These are phyloP conservation scores for Lyophyllum atratum DNA, from an alignment of 768 basidiomycete genomes.

Conservation along the genomic window DNA sequence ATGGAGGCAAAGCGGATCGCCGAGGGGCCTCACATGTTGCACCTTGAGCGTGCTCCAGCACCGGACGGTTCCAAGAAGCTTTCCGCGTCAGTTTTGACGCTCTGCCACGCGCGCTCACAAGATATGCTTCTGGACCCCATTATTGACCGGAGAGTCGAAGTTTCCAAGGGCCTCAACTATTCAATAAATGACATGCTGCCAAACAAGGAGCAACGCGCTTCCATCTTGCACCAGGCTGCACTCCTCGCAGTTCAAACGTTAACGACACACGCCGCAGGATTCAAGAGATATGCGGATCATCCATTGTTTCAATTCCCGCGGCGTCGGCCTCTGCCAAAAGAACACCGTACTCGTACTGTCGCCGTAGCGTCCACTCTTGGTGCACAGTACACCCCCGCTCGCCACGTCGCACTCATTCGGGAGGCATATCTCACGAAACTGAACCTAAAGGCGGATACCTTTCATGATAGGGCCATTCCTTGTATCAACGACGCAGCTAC, in stretches of 20 bases:
- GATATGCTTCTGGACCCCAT: background rate
- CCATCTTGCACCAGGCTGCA: background rate
- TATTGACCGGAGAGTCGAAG: background rate
- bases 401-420: background rate
- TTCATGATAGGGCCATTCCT: background rate
- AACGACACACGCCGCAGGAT: background rate
- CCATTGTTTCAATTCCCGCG: background rate
- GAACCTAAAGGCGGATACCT: background rate
- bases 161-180: background rate
- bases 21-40: background rate
- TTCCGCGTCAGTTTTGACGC: background rate
- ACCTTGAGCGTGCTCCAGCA: background rate
- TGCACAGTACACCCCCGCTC: slow-evolving; percentile 1
- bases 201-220: slow-evolving; percentile 1
- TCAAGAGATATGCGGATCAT: background rate
- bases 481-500: slow-evolving; percentile 4
- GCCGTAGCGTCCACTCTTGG: background rate
- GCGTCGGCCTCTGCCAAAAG: background rate
- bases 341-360: background rate
- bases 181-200: background rate
- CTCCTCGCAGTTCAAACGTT: background rate
- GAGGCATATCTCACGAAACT: background rate
- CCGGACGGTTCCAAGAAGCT: background rate
- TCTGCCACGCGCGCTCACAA: background rate
- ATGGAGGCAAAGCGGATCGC: background rate